These are phyloP conservation scores for Melaleuca alternifolia DNA, from an alignment of 345 rosid species.

Conservation along the genomic window DNA sequence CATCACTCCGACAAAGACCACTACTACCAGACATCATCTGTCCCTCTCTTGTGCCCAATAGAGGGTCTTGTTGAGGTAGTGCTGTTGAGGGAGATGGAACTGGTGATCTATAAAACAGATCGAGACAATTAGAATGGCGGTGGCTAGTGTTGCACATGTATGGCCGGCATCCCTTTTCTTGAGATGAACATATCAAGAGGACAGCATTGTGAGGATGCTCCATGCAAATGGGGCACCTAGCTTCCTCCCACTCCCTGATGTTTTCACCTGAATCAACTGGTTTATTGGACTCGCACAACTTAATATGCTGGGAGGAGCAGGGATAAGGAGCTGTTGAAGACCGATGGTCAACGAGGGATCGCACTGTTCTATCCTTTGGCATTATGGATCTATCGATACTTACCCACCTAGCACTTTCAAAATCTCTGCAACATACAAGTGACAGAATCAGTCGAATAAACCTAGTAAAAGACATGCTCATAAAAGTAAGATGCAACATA, in stretches of 20 bases:
- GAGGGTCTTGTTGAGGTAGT: constrained; percentile 10
- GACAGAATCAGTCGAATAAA: background rate
- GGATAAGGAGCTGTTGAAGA: constrained; percentile 44
- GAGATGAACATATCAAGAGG: constrained; percentile 49
- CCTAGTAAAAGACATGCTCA: background rate
- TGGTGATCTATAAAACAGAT: constrained; percentile 28
- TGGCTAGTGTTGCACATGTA: constrained; percentile 65
- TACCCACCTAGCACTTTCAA: background rate
- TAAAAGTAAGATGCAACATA: background rate
- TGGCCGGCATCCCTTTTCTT: constrained; percentile 49
- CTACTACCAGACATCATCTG: background rate
- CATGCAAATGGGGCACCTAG: constrained; percentile 60
- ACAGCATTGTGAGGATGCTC: constrained; percentile 76
- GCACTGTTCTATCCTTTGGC: constrained; percentile 39
- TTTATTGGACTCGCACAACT: constrained; percentile 9
- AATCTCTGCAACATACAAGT: background rate
- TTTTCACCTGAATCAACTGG: constrained; percentile 14
- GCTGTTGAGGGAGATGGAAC: constrained; percentile 9
- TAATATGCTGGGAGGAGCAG: constrained; percentile 17
- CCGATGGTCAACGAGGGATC: constrained; percentile 14
- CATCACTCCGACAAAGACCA: constrained; percentile 3
- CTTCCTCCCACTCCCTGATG: constrained; percentile 54
- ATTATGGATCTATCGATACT: background rate
- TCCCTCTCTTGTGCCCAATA: background rate
- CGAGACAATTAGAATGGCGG: constrained; percentile 64